Base-by-base conservation (phyloP, 495 filamentous ascomycete genomes). In the Hypoxylon intermedium region DNA sequence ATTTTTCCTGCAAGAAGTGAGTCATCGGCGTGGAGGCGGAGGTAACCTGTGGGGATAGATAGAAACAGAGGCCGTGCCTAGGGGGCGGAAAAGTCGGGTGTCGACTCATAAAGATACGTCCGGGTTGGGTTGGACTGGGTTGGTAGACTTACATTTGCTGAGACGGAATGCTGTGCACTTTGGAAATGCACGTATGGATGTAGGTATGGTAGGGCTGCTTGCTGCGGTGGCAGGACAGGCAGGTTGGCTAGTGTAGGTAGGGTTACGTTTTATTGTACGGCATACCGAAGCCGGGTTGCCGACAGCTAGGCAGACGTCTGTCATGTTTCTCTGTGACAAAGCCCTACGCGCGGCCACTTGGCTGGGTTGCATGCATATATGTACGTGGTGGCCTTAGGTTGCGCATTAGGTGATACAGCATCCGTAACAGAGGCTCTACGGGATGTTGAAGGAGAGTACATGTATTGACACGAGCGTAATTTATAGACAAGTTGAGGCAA, bases 211-310 rank as follows among this genome's bases (percentile, higher is more conserved):
- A 58, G 54, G 53, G 30, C 40, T 51, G 44, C 11, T 26, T 34
- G 16, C 49, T 41, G 30, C 43, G 37, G 28, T 21, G 42, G 57
- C 20, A 47, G 57, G 26, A 26, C 15, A 47, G 24, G n/a, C 12
- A 30, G 20, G 42, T 45, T 28, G 20, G 42, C 5, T 18, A 19
- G 36, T 3, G 13, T 18, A 31, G 52, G 56, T 44, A 59, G 57
- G 42, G 54, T 58, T 58, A 58, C 54, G 54, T 58, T 58, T 48
- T 18, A 21, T 42, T 18, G 18, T 42, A 24, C 40, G 40, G 40
- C 40, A 42, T 6, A 42, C 20, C 19, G 40, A 24, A n/a, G 18
- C 40, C 40, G 20, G 18, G 19, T 24, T 42, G 2, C 40, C 40
- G 40, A 23, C 34, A 40, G 34, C 42, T 38, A 53, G 57, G 48